Base-by-base conservation (phyloP, 2,329 filamentous ascomycete species). In the Capronia coronata region DNA sequence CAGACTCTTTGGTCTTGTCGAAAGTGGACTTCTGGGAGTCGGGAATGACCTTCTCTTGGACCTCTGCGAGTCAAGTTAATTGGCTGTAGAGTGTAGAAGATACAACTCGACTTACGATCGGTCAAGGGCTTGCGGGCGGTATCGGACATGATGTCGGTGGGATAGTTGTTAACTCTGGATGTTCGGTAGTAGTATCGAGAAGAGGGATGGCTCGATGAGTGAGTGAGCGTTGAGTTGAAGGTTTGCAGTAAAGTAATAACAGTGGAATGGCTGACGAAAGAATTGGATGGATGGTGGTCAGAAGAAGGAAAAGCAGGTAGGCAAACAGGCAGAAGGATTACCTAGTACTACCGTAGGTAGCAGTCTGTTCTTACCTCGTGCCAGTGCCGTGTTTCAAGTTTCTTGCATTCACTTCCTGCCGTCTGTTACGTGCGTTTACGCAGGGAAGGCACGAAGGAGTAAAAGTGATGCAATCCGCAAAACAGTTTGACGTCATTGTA, bases 21-120 rank as follows among this genome's bases (percentile, higher is more conserved):
- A 73, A 68, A 60, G 77, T 79, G 55, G 78, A 81, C 72, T 83
- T 83, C 68, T 73, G 66, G 63, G 72, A 72, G 65, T 82, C 73
- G 51, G 80, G 79, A 60, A 73, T 78, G 49, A 78, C 56, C 61
- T 74, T 70, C 74, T 82, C 77, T 63, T 69, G 67, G 55, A 73
- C 68, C 75, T 80, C 55, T 59, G 46, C 29, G 41, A 30, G 32
- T 35, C 39, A 48, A 14, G 56, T 56, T 23, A 48, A 45, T 39
- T 10, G 11, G 41, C 3, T 39, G 43, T 9, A 11, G 21, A 11
- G 11, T 19, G 21, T 23, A 14, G 27, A 23, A n/a, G 4, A 18
- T 5, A 21, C n/a, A 27, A 32, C n/a, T 21, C 1, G 4, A 54
- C 54, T 11, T 46, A 57, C 54, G 77, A 65, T 71, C 72, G 59